Conservation (phyloP, 176 grass and related monocot genomes). For the Oryza longistaminata region DNA sequence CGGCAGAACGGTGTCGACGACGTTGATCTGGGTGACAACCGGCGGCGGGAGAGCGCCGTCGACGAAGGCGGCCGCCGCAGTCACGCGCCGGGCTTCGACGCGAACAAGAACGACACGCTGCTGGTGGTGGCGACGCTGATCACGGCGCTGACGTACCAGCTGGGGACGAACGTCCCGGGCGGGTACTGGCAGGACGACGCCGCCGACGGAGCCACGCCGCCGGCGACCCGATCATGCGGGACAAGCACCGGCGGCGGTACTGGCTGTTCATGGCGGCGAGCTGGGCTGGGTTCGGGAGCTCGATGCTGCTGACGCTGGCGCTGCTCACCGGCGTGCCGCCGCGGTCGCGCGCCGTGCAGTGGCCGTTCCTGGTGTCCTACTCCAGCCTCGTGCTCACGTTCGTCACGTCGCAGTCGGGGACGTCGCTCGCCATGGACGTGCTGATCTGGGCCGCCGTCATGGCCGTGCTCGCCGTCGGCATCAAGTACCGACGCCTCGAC, state of each 20-base stretch:
- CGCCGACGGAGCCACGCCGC: conserved; percentile 17
- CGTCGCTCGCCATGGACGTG: conserved; percentile 36
- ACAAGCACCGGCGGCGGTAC: conserved; percentile 25
- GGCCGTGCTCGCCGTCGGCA: not conserved
- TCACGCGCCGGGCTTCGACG: not conserved
- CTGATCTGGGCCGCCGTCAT: not conserved
- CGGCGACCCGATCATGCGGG: conserved; percentile 48
- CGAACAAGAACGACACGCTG: conserved; percentile 34
- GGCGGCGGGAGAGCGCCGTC: no score
- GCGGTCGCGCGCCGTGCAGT: conserved; percentile 24
- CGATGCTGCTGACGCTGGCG: conserved; percentile 42
- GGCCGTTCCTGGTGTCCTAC: conserved; percentile 46
- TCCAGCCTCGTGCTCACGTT: conserved; percentile 50
- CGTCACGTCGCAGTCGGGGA: conserved; percentile 34
- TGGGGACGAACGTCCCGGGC: conserved; percentile 38
- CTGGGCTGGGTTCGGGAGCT: conserved; percentile 46
- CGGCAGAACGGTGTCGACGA: no score
- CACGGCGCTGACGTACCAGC: conserved; percentile 48
- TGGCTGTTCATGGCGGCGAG: conserved; percentile 46
- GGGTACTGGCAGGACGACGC: conserved; percentile 41
- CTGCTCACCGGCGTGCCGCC: conserved; percentile 38
- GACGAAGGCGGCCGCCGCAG: not conserved
- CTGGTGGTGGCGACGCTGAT: conserved; percentile 49
- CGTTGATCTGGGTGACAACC: not conserved
- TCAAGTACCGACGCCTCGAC: not conserved